Percentiles rank a stretch among this genome's conserved stretches.
These are phyloP conservation scores for Pogostemon cablin DNA, from an alignment of 257 asterid genomes.

Conservation along the genomic window DNA sequence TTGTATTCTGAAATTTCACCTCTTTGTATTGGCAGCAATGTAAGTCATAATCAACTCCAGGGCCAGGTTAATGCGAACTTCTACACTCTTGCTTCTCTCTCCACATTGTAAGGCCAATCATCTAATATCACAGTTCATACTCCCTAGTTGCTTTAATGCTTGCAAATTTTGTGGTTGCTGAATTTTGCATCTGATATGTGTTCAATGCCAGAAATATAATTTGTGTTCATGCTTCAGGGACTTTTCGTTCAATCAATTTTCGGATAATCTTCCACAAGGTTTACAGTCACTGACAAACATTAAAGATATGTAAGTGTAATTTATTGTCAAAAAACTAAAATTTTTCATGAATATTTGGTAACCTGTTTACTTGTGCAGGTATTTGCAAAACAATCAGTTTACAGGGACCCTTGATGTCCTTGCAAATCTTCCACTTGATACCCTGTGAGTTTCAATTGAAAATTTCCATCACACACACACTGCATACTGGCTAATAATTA, in stretches of 20 bases:
- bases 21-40: slow-evolving; percentile 56
- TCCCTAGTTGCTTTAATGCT: slow-evolving; percentile 20
- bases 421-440: slow-evolving; percentile 81
- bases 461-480: not conserved
- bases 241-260: slow-evolving; percentile 69
- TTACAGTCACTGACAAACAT: slow-evolving; percentile 57
- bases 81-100: slow-evolving; percentile 59
- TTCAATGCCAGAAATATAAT: slow-evolving; percentile 15
- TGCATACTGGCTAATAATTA: slow-evolving; percentile 2
- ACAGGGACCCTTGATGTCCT: slow-evolving; percentile 87
- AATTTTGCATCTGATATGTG: not conserved
- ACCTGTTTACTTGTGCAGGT: slow-evolving; percentile 55
- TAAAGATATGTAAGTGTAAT: slow-evolving; percentile 62
- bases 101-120: slow-evolving; percentile 65
- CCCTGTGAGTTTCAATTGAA: slow-evolving; percentile 58
- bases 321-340: not conserved
- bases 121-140: slow-evolving; percentile 21
- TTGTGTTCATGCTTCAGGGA: slow-evolving; percentile 62
- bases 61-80: slow-evolving; percentile 63
- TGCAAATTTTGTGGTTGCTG: slow-evolving; percentile 22
- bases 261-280: slow-evolving; percentile 84
- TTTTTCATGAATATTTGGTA: slow-evolving; percentile 15
- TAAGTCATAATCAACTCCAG: slow-evolving; percentile 71
- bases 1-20: slow-evolving; percentile 19
- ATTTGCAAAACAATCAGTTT: slow-evolving; percentile 88